phyloP scores from a whole-genome alignment of 148 eudicot species.

The Heliosperma pusillum region DNA sequence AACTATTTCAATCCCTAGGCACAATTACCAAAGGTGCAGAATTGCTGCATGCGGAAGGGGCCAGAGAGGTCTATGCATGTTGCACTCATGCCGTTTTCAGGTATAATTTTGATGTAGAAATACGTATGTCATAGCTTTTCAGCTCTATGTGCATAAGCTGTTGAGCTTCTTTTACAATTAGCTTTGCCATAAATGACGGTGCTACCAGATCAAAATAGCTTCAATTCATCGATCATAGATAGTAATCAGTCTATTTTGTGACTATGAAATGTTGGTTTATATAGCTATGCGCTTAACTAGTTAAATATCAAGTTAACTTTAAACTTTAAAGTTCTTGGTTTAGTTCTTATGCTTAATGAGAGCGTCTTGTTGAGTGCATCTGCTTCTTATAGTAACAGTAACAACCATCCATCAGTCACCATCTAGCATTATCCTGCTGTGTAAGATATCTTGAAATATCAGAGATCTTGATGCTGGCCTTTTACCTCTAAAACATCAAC shows the following conservation, averaged over 20 bases:
- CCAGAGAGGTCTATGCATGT: constrained; percentile 90
- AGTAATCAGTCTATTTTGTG: too few relatives aligned
- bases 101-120: constrained; percentile 22
- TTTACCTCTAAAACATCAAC: too few relatives aligned
- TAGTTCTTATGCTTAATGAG: background rate
- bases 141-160: background rate
- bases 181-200: background rate
- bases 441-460: too few relatives aligned
- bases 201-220: background rate
- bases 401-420: too few relatives aligned
- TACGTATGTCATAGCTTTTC: background rate
- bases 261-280: background rate
- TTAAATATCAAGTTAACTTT: background rate
- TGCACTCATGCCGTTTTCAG: constrained; percentile 91
- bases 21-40: constrained; percentile 88
- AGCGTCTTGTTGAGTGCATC: too few relatives aligned
- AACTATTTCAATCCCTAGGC: constrained; percentile 37
- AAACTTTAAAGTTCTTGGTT: background rate
- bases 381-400: too few relatives aligned
- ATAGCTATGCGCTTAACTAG: background rate
- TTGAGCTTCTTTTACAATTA: background rate
- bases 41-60: constrained; percentile 71
- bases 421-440: too few relatives aligned
- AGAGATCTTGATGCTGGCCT: too few relatives aligned
- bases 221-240: background rate